Percentiles rank a stretch among this genome's conserved stretches.
Evolutionary conservation across 129 eudicot species (phyloP).

Genomic region (Centrapalus pauciflorus): DNA sequence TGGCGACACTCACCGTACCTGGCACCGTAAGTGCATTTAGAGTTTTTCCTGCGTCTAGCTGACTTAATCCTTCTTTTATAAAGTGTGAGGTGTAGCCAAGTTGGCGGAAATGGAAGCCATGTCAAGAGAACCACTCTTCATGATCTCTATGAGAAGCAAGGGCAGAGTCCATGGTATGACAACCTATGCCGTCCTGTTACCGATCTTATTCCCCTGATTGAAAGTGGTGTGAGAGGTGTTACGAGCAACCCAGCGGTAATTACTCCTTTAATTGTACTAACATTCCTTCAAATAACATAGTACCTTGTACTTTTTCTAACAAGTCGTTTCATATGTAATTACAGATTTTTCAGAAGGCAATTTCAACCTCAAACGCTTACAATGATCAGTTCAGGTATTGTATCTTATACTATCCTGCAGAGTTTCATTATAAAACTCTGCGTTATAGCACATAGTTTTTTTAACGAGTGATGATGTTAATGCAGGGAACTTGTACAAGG

Average conservation of each 20-base stretch:
- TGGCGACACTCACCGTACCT: no score
- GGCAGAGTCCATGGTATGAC: constrained; percentile 99
- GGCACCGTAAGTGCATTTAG: no score
- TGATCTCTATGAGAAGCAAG: constrained; percentile 89
- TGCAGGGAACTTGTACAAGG: constrained; percentile 86
- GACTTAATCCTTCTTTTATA: neutral
- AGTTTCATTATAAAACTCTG: neutral
- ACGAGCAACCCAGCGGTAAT: constrained; percentile 99
- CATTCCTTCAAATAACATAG: neutral
- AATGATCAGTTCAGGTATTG: constrained; percentile 93
- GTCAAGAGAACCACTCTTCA: constrained; percentile 82
- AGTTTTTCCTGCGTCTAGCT: neutral
- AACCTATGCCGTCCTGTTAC: constrained; percentile 96
- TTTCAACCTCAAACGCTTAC: constrained; percentile 95
- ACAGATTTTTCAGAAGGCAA: constrained; percentile 99
- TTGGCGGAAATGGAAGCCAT: constrained; percentile 65
- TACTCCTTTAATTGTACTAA: neutral
- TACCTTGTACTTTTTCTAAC: neutral
- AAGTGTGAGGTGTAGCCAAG: constrained; percentile 70
- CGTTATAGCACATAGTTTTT: neutral
- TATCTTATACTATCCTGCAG: neutral
- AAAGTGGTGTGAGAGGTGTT: constrained; percentile 94
- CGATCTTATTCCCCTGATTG: constrained; percentile 84
- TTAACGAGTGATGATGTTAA: neutral
- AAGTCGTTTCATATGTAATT: constrained; percentile 7